Conservation (phyloP, 2,329 filamentous ascomycete species). For the Pseudophaeomoniella oleicola region DNA sequence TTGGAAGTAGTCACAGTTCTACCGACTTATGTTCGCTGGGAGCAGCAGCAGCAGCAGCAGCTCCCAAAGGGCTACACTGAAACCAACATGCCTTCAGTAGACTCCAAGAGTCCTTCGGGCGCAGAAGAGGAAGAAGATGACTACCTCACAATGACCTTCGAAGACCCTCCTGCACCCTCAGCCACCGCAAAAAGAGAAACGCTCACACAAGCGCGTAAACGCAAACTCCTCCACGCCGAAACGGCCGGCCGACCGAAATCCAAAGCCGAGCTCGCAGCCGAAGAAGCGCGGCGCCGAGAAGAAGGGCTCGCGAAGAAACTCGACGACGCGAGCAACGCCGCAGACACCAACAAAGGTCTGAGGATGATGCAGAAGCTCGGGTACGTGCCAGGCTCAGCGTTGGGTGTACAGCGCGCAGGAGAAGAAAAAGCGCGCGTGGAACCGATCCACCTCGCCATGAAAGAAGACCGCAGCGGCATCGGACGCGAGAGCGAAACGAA, state of each 20-base stretch:
- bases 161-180: conserved; percentile 36
- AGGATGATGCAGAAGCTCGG: conserved; percentile 97
- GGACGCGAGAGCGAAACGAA: conserved; percentile 75
- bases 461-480: conserved; percentile 69
- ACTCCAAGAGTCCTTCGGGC: conserved; percentile 6
- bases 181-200: conserved; percentile 37
- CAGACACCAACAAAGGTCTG: conserved; percentile 66
- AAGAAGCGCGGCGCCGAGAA: conserved; percentile 59
- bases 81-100: conserved; percentile 1
- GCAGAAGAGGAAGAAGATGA: conserved; percentile 66
- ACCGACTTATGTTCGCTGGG: too few species aligned
- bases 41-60: too few species aligned
- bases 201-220: conserved; percentile 44
- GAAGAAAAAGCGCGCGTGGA: conserved; percentile 37
- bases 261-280: conserved; percentile 67
- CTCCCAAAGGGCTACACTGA: too few species aligned
- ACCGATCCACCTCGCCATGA: conserved; percentile 62
- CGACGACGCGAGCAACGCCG: conserved; percentile 27
- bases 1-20: too few species aligned
- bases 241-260: conserved; percentile 52
- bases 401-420: conserved; percentile 49
- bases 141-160: conserved; percentile 93
- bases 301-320: conserved; percentile 64
- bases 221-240: conserved; percentile 46
- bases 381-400: conserved; percentile 58